These are phyloP conservation scores for Stenogyne calaminthoides DNA, from an alignment of 305 asterid species.

Conservation along the genomic window DNA sequence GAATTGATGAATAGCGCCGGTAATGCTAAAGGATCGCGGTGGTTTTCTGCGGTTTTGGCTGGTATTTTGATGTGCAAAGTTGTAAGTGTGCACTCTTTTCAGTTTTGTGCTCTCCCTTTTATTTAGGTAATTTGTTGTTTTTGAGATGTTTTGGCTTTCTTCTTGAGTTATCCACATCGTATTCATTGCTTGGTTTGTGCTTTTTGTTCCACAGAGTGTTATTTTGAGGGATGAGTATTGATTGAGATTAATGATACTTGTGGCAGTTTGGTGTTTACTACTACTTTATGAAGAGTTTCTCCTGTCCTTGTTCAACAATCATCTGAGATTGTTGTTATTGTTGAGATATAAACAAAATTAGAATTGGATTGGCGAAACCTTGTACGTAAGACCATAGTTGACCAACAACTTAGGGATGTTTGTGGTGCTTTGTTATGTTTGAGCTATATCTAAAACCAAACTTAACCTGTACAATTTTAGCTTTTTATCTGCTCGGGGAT, in stretches of 20 bases:
- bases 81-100: slow-evolving; percentile 44
- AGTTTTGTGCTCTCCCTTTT: not conserved
- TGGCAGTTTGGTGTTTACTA: not conserved
- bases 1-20: slow-evolving; percentile 31
- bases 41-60: slow-evolving; percentile 56
- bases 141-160: not conserved
- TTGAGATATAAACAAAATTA: not conserved
- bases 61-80: slow-evolving; percentile 80
- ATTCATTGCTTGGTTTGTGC: slow-evolving; percentile 20
- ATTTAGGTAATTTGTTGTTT: not conserved
- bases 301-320: not conserved
- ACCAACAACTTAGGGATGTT: not conserved
- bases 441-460: not conserved
- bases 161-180: not conserved
- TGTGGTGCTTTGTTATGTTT: slow-evolving; percentile 10
- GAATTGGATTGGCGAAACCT: not conserved
- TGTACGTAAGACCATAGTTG: not conserved
- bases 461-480: not conserved
- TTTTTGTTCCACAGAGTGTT: slow-evolving; percentile 10
- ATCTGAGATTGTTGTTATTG: not conserved
- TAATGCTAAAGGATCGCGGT: slow-evolving; percentile 55
- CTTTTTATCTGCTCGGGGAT: not conserved
- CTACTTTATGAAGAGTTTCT: not conserved
- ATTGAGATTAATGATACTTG: not conserved
- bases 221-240: not conserved